A percentile compares a stretch with the other conserved stretches of the same genome.
These are phyloP conservation scores for Cercospora canescens DNA, from an alignment of 2,329 filamentous ascomycete species.

Conservation along the genomic window DNA sequence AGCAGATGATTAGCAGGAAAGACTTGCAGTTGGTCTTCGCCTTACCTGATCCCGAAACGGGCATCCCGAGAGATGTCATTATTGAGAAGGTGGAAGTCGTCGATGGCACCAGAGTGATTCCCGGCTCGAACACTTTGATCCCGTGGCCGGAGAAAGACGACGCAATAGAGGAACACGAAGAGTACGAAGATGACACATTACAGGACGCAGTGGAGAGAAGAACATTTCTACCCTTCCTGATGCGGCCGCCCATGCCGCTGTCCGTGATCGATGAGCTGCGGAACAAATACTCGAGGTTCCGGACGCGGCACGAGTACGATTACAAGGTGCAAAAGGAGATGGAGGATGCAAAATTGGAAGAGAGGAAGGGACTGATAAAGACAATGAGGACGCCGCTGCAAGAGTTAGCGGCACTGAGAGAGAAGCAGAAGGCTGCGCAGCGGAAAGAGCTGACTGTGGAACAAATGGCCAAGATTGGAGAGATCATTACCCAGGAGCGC, in stretches of 20 bases:
- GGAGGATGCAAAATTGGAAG: slow-evolving; percentile 54
- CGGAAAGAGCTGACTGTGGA: slow-evolving; percentile 39
- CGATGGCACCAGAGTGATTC: slow-evolving; percentile 55
- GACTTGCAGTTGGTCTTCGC: slow-evolving; percentile 81
- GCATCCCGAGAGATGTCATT: slow-evolving; percentile 69
- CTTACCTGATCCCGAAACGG: slow-evolving; percentile 65
- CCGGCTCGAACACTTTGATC: slow-evolving; percentile 70
- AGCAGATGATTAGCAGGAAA: slow-evolving; percentile 57
- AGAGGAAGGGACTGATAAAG: slow-evolving; percentile 41
- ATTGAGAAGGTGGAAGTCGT: slow-evolving; percentile 54
- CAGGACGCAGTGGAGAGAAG: slow-evolving; percentile 72
- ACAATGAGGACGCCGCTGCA: slow-evolving; percentile 51
- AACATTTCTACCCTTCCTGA: slow-evolving; percentile 76
- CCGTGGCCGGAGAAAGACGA: slow-evolving; percentile 66
- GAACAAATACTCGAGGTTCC: slow-evolving; percentile 78
- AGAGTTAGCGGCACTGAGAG: slow-evolving; percentile 42
- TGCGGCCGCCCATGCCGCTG: slow-evolving; percentile 74
- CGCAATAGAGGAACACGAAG: slow-evolving; percentile 46
- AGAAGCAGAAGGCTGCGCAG: slow-evolving; percentile 41
- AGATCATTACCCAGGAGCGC: slow-evolving; percentile 39
- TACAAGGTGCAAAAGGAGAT: slow-evolving; percentile 66
- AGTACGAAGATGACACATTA: slow-evolving; percentile 68
- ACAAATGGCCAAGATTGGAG: slow-evolving; percentile 44
- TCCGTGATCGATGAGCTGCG: slow-evolving; percentile 82
- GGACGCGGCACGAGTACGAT: slow-evolving; percentile 75